Evolutionary conservation across 2,329 filamentous ascomycete genomes (phyloP), one percentile per base, ranked within the genome.

Genomic region (Colletotrichum chlorophyti): DNA sequence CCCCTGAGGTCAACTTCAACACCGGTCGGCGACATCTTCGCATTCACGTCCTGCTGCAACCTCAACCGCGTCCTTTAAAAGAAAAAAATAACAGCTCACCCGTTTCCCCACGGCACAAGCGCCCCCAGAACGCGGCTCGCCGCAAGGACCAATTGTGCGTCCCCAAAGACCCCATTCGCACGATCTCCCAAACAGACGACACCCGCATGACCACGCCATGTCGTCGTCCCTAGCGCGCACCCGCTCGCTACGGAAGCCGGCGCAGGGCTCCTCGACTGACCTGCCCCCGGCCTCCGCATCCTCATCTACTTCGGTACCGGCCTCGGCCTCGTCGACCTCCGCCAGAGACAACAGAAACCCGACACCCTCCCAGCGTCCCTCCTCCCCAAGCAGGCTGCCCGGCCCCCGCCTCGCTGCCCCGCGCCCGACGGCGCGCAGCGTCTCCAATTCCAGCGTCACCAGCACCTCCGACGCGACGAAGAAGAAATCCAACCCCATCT

Each of bases 161-260:
- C 15, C 14, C 9, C 15, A 37, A 19, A 19, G 15, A 37, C 17
- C 15, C 34, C 34, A n/a, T 5, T 17, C n/a, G 24, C 47, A 12
- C 17, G 21, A 5, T 21, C 27, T 2, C 21, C 8, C 14, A n/a
- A n/a, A n/a, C n/a, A n/a, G n/a, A n/a, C n/a, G 23, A 14, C 49
- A 10, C 12, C 17, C 2, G 35, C 29, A 40, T 42, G 46, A 27
- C 6, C 23, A 23, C 37, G 65, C 40, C 53, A 80, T 79, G 77
- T 76, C 78, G 42, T 77, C 78, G 7, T 68, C 69, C 21, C 65
- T 80, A 61, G 71, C 75, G 50, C 77, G 81, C 49, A 73, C 79
- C 26, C 76, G 79, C 15, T 83, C 82, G 3, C 64, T 84, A 53
- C 80, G 81, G 31, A 79, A 79, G 58, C 79, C 74, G 15, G 65